Evolutionary conservation across 371 early-diverging fungal genomes (phyloP).

Genomic region (Rhizopus microsporus): DNA sequence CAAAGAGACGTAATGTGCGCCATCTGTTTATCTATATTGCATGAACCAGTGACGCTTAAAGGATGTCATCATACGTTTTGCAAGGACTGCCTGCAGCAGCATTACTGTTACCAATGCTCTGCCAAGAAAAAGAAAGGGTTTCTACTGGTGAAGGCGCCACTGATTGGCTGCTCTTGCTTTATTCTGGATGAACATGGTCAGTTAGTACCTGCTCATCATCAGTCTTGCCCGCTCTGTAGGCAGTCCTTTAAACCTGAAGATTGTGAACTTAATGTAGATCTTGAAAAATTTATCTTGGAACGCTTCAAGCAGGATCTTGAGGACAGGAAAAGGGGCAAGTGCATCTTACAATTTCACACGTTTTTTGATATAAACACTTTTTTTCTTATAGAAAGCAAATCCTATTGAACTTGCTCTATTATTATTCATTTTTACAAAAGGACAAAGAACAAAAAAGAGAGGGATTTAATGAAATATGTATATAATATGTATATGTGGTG

Average conservation of each 20-base stretch:
- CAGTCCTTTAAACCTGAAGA: slow-evolving; percentile 3
- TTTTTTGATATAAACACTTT: too few species aligned
- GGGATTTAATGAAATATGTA: neutral
- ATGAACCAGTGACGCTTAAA: slow-evolving; percentile 14
- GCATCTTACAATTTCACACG: too few species aligned
- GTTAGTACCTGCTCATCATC: neutral
- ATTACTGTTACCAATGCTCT: slow-evolving; percentile 11
- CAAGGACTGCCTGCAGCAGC: slow-evolving; percentile 18
- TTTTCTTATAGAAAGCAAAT: too few species aligned
- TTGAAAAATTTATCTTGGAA: slow-evolving; percentile 8
- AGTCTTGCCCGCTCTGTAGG: slow-evolving; percentile 17
- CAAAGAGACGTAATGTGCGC: slow-evolving; percentile 14
- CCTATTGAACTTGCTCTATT: too few species aligned
- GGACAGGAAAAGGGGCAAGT: neutral
- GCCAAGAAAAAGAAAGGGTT: neutral
- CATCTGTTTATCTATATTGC: slow-evolving; percentile 16
- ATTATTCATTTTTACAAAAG: neutral
- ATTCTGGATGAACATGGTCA: slow-evolving; percentile 5
- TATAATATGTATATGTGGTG: too few species aligned
- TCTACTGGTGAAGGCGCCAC: neutral
- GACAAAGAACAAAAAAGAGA: neutral
- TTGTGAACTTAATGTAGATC: slow-evolving; percentile 7
- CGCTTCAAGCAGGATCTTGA: neutral
- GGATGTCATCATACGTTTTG: slow-evolving; percentile 22
- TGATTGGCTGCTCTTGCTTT: slow-evolving; percentile 16